Evolutionary conservation across 2,329 filamentous ascomycete genomes (phyloP), one percentile per base, ranked within the genome.

Genomic region (Lachnellula arida): DNA sequence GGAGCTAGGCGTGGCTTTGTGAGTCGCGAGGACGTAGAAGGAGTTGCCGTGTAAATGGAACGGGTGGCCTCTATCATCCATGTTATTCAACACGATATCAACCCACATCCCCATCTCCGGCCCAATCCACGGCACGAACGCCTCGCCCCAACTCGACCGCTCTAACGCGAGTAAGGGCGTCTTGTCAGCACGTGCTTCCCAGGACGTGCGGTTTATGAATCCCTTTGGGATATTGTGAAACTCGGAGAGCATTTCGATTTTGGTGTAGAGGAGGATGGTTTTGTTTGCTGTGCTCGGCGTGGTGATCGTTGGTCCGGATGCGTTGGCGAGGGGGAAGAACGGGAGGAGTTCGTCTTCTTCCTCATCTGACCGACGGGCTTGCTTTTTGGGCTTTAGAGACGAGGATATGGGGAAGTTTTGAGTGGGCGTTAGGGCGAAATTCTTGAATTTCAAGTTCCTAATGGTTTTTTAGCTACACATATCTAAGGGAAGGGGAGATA

Each of bases 11-110:
- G 3, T 23, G 19, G 42, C 11, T 17, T 17, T 19, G 19, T 44
- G 19, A 1, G 42, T 25, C 2, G 42, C 42, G n/a, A 44, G 19
- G 42, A 44, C 15, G 11, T 19, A 44, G 42, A 44, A 44, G 42
- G 42, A 44, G 42, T 44, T 44, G 11, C 42, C 42, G 42, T 44
- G 42, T n/a, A 81, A 70, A 58, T 81, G 78, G 68, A 80, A 80
- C 1, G 78, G 77, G 64, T 80, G 77, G 47, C 72, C 71, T n/a
- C 73, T 73, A 0, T 55, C 54, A 64, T 79, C 75, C 37, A 70
- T 64, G 67, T 80, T 80, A 68, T 80, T 80, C 63, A 80, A 60
- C 15, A 78, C 71, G 23, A 80, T 73, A 57, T 79, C 73, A 28
- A 91, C 53, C 56, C 56, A 58, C 7, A 15, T n/a, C 1, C 34